Conservation (phyloP, 805 yeast genomes). For the Phaffomyces thermotolerans region DNA sequence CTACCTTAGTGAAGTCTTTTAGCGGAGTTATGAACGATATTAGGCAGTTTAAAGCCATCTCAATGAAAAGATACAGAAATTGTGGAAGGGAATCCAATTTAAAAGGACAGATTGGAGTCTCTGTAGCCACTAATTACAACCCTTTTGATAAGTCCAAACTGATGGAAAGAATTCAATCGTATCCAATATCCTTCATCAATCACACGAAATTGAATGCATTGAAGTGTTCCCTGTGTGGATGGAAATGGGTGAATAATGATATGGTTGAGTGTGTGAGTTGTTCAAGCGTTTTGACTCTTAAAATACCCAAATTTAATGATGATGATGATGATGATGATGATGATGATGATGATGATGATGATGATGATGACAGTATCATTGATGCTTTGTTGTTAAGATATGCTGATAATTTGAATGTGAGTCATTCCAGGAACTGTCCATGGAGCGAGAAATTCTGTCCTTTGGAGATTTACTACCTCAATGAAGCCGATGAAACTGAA, state of each 20-base stretch:
- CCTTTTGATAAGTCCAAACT: not conserved
- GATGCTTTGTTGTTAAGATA: not conserved
- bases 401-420: not conserved
- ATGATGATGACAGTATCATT: not conserved
- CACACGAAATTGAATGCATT: not conserved
- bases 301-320: not conserved
- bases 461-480: not conserved
- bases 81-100: not conserved
- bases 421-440: slow-evolving; percentile 3
- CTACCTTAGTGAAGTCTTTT: too few species aligned
- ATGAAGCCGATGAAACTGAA: not conserved
- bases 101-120: not conserved
- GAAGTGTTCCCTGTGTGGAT: not conserved
- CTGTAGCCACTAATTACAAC: not conserved
- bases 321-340: not conserved
- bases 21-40: not conserved
- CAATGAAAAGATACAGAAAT: not conserved
- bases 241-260: not conserved
- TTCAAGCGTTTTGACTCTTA: not conserved
- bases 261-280: not conserved
- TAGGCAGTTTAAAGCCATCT: not conserved
- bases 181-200: not conserved
- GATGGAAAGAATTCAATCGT: not conserved
- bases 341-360: not conserved
- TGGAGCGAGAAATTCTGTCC: slow-evolving; percentile 1